phyloP scores from a whole-genome alignment of 2,329 filamentous ascomycete genomes.

The Neopestalotiopsis sp. region DNA sequence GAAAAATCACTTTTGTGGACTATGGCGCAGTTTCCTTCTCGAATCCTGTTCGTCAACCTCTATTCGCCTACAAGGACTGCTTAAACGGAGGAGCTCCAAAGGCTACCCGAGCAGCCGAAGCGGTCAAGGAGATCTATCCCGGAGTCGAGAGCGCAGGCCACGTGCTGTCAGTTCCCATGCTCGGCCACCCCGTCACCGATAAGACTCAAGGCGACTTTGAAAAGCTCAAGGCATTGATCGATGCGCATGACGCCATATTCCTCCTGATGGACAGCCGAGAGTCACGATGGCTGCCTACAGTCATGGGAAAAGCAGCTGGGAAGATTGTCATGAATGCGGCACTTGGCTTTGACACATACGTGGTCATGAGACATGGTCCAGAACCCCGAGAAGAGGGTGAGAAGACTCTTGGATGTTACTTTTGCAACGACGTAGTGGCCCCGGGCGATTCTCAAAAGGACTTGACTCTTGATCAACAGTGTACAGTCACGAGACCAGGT shows the following conservation, averaged over 20 bases:
- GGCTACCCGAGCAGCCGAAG: slow-evolving; percentile 78
- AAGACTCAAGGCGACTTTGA: slow-evolving; percentile 77
- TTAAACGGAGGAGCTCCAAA: slow-evolving; percentile 84
- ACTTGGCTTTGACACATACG: slow-evolving; percentile 93
- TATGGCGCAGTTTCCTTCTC: slow-evolving; percentile 93
- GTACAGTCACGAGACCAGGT: slow-evolving; percentile 93
- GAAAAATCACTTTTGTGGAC: slow-evolving; percentile 94
- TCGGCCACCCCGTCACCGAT: slow-evolving; percentile 85
- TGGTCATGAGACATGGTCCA: slow-evolving; percentile 94
- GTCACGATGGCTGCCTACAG: slow-evolving; percentile 91
- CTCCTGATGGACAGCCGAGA: slow-evolving; percentile 97
- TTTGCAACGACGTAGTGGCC: slow-evolving; percentile 97
- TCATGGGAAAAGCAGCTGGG: slow-evolving; percentile 90
- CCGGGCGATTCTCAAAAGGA: slow-evolving; percentile 95
- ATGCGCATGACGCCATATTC: slow-evolving; percentile 90
- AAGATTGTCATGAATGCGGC: slow-evolving; percentile 98
- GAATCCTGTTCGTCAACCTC: slow-evolving; percentile 91
- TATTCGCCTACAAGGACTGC: slow-evolving; percentile 92
- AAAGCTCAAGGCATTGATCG: slow-evolving; percentile 74
- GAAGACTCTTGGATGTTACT: slow-evolving; percentile 88
- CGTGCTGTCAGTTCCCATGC: slow-evolving; percentile 89
- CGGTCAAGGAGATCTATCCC: slow-evolving; percentile 85
- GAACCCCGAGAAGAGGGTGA: slow-evolving; percentile 60
- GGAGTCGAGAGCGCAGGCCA: slow-evolving; percentile 84
- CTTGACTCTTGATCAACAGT: slow-evolving; percentile 95